Base-by-base conservation (phyloP, 2,329 filamentous ascomycete species). In the Microsporum ferrugineum region DNA sequence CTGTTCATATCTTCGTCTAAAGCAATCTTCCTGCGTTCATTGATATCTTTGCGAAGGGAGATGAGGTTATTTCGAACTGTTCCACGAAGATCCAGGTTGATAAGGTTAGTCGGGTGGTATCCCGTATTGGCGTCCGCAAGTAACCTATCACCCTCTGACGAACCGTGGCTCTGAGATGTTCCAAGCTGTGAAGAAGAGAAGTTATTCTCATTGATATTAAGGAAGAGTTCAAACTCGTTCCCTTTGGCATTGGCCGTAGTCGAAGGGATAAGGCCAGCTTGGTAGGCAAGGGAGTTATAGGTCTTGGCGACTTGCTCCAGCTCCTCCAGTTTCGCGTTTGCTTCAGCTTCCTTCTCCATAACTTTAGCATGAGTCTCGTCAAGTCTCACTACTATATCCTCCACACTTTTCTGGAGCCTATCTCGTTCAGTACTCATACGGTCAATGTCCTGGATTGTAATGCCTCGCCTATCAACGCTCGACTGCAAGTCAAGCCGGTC, bases 391-490 rank as follows among this genome's bases (percentile, higher is more conserved):
- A 84, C 81, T 0, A 89, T 88, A 1, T 86, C 83, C 68, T 96
- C 90, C 51, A 96, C 87, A 47, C 87, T 88, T 68, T 88, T 91
- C 66, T 95, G 89, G n/a, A 99, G 82, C 55, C 94, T 86, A 70
- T 99, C 94, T 59, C 91, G 86, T 73, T 99, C 94, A 39, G 89
- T 87, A 67, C 91, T 96, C 92, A 99, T 96, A 73, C 94, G 90
- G 80, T 99, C 94, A 71, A 99, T 97, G 81, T 99, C 94, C 76
- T 94, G 88, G 76, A 96, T 95, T 69, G 91, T 95, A 72, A 99
- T 91, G 1, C 94, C 94, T 71, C 95, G 90, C 67, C 88, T 86
- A 73, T 97, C 94, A 33, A 99, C 91, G 34, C 88, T 86, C 62
- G 87, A 85, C 72, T 97, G 92, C 7, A 99, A 80, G 34, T 82